Evolutionary conservation across 2,329 filamentous ascomycete species (phyloP), one percentile per base, ranked within the genome.

Genomic region (Colletotrichum liaoningense): DNA sequence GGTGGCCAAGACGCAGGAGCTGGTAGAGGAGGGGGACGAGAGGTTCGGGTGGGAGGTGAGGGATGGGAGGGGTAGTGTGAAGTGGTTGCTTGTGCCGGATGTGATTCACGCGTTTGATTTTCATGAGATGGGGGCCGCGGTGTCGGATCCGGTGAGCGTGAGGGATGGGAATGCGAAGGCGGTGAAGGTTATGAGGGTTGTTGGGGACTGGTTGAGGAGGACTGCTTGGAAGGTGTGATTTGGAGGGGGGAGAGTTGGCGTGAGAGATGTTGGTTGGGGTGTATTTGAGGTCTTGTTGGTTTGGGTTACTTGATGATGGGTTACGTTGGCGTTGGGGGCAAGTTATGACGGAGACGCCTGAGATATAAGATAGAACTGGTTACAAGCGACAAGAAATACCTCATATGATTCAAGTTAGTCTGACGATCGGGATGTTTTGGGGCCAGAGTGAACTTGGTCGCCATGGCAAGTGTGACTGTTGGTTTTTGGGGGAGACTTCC

Each of bases 81-180:
- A 80, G 63, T 86, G 84, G 84, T 69, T 86, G 74, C 77, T 86
- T 4, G 80, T 86, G 19, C 84, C 85, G 5, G 84, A 86, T 69
- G 80, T 80, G 54, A 35, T 84, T 16, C 84, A 86, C 65, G 84
- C 80, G 2, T 86, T 85, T 67, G 84, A 86, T 69, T 76, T 80
- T 56, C 76, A 76, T 35, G n/a, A 80, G 14, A 76, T 82, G 7
- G 72, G 77, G 12, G 66, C 72, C 5, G 71, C 78, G 69, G 75
- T 80, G 24, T 79, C 78, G 2, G 78, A 79, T 24, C 73, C 80
- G 58, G 83, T 80, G 69, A 76, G 78, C 2, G 69, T 78, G 1
- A 62, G 76, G 59, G 80, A 82, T 63, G 81, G 78, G 5, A 75
- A 77, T 52, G 68, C 74, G 55, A 83, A 83, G 77, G 79, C 78